Percentiles rank a stretch among this genome's conserved stretches.
phyloP scores from a whole-genome alignment of 306 rosid genomes.

The Prunus padus region DNA sequence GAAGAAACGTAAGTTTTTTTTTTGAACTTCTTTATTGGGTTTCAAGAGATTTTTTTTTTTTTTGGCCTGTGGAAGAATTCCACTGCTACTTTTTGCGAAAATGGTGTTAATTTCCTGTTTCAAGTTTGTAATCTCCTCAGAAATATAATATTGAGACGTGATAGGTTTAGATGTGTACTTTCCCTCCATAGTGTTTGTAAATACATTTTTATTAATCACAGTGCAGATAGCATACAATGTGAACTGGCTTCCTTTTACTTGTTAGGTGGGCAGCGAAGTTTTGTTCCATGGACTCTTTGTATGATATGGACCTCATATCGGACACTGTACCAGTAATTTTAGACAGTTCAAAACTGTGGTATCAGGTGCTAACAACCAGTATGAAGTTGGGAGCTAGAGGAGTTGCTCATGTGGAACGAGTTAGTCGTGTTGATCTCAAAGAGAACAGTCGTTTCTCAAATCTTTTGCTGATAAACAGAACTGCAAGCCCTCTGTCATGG shows the following conservation, averaged over 20 bases:
- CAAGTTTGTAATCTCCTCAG: too few relatives aligned
- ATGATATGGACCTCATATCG: slow-evolving; percentile 67
- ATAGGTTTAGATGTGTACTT: not conserved
- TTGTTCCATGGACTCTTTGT: slow-evolving; percentile 85
- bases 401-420: slow-evolving; percentile 57
- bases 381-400: slow-evolving; percentile 86
- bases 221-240: slow-evolving; percentile 11
- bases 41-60: not conserved
- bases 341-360: slow-evolving; percentile 86
- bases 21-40: slow-evolving; percentile 4
- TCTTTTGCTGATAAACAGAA: slow-evolving; percentile 83
- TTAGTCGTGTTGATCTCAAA: slow-evolving; percentile 63
- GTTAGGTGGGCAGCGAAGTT: slow-evolving; percentile 74
- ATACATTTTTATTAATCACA: not conserved
- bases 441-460: slow-evolving; percentile 57
- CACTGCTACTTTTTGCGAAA: not conserved
- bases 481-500: slow-evolving; percentile 92
- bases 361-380: slow-evolving; percentile 60
- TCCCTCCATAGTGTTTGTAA: not conserved
- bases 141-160: too few relatives aligned
- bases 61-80: not conserved
- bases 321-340: slow-evolving; percentile 77
- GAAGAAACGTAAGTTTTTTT: slow-evolving; percentile 54
- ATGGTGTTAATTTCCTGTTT: too few relatives aligned
- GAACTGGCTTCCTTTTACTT: slow-evolving; percentile 30